These are phyloP conservation scores for Begonia peltatifolia DNA, from an alignment of 306 rosid genomes.

Conservation along the genomic window DNA sequence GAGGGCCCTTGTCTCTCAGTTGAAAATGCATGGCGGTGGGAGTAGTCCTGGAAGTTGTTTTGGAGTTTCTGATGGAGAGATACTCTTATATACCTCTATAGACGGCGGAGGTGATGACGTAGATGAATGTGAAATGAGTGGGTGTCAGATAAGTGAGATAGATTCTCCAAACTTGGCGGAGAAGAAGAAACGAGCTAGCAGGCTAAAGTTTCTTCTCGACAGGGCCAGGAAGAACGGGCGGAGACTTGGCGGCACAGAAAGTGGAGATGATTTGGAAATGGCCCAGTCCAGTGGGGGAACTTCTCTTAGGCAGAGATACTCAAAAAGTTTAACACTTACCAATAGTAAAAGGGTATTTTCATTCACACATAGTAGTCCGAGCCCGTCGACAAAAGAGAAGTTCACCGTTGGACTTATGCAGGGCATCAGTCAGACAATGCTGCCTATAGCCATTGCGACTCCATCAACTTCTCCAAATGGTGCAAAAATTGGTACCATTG, in stretches of 20 bases:
- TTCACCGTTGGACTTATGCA: constrained; percentile 60
- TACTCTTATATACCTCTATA: constrained; percentile 59
- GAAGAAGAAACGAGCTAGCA: constrained; percentile 28
- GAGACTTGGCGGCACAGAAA: constrained; percentile 38
- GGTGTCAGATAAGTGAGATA: constrained; percentile 24
- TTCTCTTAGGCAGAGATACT: constrained; percentile 55
- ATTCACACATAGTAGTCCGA: constrained; percentile 29
- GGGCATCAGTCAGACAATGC: constrained; percentile 63
- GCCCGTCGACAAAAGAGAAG: constrained; percentile 49
- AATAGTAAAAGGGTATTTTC: constrained; percentile 40
- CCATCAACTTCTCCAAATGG: constrained; percentile 9
- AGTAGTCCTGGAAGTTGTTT: constrained; percentile 80
- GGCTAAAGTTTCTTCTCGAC: constrained; percentile 45
- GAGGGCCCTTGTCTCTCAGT: constrained; percentile 43
- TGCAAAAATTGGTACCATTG: constrained; percentile 3
- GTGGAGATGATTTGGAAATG: constrained; percentile 29
- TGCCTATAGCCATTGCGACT: constrained; percentile 3
- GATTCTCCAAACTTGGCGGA: constrained; percentile 26
- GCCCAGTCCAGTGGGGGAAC: constrained; percentile 22
- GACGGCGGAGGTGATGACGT: constrained; percentile 43
- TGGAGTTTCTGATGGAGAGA: constrained; percentile 84
- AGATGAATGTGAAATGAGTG: constrained; percentile 20
- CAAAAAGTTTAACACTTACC: too few species aligned
- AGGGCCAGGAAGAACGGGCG: too few species aligned
- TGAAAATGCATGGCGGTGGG: constrained; percentile 51